Base-by-base conservation (phyloP, 192 early-diverging fungal genomes). In the Coemansia sp. region DNA sequence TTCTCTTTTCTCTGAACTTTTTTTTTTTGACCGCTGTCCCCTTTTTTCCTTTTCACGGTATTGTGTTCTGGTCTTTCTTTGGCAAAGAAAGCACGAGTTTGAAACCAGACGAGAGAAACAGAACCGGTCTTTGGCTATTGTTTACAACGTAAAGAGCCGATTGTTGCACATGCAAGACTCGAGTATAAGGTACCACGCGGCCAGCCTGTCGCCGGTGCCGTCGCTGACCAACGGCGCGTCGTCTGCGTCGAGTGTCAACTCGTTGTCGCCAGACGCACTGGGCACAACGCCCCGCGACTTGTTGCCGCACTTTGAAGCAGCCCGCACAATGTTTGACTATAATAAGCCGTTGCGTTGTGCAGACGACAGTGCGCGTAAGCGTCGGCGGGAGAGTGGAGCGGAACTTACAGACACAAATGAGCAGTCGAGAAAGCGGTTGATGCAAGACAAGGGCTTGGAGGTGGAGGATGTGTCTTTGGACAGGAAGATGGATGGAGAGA, bases 161-260 rank as follows among this genome's bases (percentile, higher is more conserved):
- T 35, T 35, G 24, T 54, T 54, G 26, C 26, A 2, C 26, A 49
- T 56, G 54, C 29, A 56, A 26, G 29, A 56, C 29, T 6, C 47
- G 0, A 56, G 54, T 19, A 18, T 56, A 26, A n/a, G 54, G 7
- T 56, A 56, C 54, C n/a, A 37, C 54, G 38, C 18, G 20, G 56
- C 56, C 18, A 49, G 39, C 26, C 71, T 61, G 54, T 74, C 75
- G 61, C 75, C 75, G 23, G 75, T 78, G 41, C 75, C 75, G 20
- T 71, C 75, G 52, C 60, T 78, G 66, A 78, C 75, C 24, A 65
- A 65, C 56, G 64, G 51, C 12, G 60, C 61, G 9, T 68, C 71
- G 60, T 78, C 75, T 3, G 75, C 66, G 29, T 78, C 75, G 38
- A 73, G 75, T 51, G 75, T 78, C 66, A 78, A 65, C 55, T 56